Base-by-base conservation (phyloP, 2,329 filamentous ascomycete species). In the Fusarium ambrosium region DNA sequence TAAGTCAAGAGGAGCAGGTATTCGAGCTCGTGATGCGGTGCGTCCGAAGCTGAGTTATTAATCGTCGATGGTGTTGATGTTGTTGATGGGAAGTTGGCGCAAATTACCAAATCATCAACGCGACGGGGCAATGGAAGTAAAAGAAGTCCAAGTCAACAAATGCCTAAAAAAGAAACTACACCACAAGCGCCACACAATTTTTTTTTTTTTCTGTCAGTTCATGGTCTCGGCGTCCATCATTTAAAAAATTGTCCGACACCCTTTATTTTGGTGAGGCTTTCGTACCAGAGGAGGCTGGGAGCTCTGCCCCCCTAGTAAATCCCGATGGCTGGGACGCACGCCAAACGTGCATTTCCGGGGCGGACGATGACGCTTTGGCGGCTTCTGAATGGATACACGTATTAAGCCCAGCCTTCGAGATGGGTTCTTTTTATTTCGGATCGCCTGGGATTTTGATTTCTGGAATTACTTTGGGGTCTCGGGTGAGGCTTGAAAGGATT, bases 311-410 rank as follows among this genome's bases (percentile, higher is more conserved):
- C 61, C 61, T 29, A 32, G 55, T 32, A 51, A 60, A 60, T 62
- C 27, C 39, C 34, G 58, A 73, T 75, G 73, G 73, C 73, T 75
- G 73, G 73, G 72, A 36, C 74, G 37, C 24, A 53, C 37, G 51
- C 62, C 27, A 24, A 48, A 51, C 43, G 22, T 51, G 43, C 45
- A 55, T 22, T 41, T 55, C 14, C 63, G 64, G 70, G 72, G 72
- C 48, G 39, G 51, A 3, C 55, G 29, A 61, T 75, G 66, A 73
- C 70, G 58, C 63, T 60, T 53, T 11, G 36, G 60, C 36, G 37
- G 20, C 70, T 14, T 75, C 66, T 75, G 63, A 71, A 75, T 75
- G 73, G 73, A 51, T 64, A 66, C 73, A 75, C 66, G 70, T 39
- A 34, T 51, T 24, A 51, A 14, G 39, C 58, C 66, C 73, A 66